These are phyloP conservation scores for Lagenidium giganteum DNA, from an alignment of 352 stramenopile species.

Conservation along the genomic window DNA sequence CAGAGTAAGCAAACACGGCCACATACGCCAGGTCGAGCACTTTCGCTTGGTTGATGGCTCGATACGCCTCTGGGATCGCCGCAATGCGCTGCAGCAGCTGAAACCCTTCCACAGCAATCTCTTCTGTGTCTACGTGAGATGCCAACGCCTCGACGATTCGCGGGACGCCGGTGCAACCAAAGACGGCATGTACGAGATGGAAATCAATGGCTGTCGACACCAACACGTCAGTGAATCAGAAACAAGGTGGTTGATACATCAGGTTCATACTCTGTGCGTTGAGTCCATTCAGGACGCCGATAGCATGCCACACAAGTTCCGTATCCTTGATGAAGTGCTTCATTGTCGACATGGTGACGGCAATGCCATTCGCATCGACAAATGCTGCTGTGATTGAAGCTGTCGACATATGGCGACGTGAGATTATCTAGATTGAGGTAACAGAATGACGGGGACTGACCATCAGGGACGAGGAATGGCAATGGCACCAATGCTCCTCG, in stretches of 20 bases:
- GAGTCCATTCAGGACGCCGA: conserved; percentile 66
- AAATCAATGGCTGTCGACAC: conserved; percentile 31
- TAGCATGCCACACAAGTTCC: conserved; percentile 70
- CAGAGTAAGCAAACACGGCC: conserved; percentile 61
- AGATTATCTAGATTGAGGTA: not conserved
- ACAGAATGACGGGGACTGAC: conserved; percentile 14
- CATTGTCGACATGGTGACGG: conserved; percentile 40
- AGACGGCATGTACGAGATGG: conserved; percentile 38
- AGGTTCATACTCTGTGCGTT: conserved; percentile 36
- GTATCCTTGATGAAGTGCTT: conserved; percentile 47
- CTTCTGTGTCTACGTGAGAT: conserved; percentile 61
- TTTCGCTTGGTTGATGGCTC: conserved; percentile 51
- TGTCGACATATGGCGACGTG: conserved; percentile 5
- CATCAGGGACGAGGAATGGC: conserved; percentile 63
- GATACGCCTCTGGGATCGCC: conserved; percentile 31
- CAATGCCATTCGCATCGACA: conserved; percentile 56
- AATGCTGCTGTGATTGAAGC: conserved; percentile 50
- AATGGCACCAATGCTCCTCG: conserved; percentile 44
- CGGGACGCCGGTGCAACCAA: conserved; percentile 46
- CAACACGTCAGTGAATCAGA: not conserved
- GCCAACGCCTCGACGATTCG: conserved; percentile 62
- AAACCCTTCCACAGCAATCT: conserved; percentile 72
- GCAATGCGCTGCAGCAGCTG: conserved; percentile 56
- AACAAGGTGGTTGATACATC: not conserved
- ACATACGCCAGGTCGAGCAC: conserved; percentile 71